phyloP scores from a whole-genome alignment of 495 filamentous ascomycete genomes.

The Elasticomyces elasticus region DNA sequence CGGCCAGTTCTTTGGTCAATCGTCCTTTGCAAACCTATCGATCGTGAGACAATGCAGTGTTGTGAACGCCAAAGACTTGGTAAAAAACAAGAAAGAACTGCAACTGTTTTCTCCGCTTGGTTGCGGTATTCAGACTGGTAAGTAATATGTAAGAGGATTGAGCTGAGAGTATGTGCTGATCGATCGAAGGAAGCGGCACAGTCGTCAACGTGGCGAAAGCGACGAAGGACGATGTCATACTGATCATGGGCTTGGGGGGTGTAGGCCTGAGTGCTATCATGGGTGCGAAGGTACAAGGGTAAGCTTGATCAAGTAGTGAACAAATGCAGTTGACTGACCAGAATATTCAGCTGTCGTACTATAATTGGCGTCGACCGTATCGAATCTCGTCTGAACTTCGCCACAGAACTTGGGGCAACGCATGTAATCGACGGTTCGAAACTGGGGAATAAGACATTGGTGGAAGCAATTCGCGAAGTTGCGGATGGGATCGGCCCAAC shows the following conservation, averaged over 20 bases:
- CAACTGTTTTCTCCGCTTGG: conserved; percentile 34
- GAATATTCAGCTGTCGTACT: conserved; percentile 3
- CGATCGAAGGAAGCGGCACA: conserved; percentile 22
- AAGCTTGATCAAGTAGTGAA: neutral
- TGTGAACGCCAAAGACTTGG: conserved; percentile 26
- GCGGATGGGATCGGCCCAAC: conserved; percentile 15
- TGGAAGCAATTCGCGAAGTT: conserved; percentile 10
- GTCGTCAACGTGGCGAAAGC: conserved; percentile 23
- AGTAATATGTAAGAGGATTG: too few relatives aligned
- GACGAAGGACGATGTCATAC: conserved; percentile 13
- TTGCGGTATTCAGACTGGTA: conserved; percentile 37
- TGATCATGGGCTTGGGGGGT: conserved; percentile 25
- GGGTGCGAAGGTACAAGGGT: conserved; percentile 22
- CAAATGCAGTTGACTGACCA: neutral
- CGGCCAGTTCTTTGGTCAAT: conserved; percentile 28
- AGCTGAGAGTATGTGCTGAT: too few relatives aligned
- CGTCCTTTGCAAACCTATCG: conserved; percentile 22
- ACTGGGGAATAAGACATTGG: conserved; percentile 14
- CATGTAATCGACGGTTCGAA: conserved; percentile 21
- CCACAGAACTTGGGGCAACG: conserved; percentile 24
- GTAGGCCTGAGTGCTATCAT: conserved; percentile 27
- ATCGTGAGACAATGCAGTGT: conserved; percentile 28
- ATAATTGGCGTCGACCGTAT: conserved; percentile 27
- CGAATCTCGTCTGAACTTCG: conserved; percentile 19
- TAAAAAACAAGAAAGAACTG: conserved; percentile 21